Conservation (phyloP, 768 basidiomycete genomes). For the Rhizopogon vinicolor region DNA sequence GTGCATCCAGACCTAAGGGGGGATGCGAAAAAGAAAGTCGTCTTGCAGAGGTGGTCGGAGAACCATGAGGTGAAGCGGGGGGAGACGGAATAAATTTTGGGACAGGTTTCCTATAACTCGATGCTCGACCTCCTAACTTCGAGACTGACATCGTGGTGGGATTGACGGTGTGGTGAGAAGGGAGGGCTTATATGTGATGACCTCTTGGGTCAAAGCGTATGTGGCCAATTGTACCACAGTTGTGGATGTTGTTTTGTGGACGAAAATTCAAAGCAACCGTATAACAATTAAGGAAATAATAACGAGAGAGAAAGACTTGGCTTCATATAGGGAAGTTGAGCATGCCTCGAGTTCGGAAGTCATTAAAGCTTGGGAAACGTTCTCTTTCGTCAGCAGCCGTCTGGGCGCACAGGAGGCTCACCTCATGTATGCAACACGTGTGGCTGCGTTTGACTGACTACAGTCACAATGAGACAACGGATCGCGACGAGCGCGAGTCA, state of each 20-base stretch:
- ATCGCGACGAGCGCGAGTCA: slow-evolving; percentile 29
- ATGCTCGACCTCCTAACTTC: slow-evolving; percentile 30
- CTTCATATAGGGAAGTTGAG: slow-evolving; percentile 27
- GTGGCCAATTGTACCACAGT: background rate
- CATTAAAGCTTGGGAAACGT: slow-evolving; percentile 20
- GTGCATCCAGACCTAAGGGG: slow-evolving; percentile 18
- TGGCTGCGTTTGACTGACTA: slow-evolving; percentile 21
- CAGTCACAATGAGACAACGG: slow-evolving; percentile 27
- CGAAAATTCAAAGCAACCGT: slow-evolving; percentile 21
- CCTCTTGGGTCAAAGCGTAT: background rate
- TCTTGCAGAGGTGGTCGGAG: slow-evolving; percentile 28
- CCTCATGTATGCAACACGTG: slow-evolving; percentile 34
- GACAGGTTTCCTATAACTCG: slow-evolving; percentile 70
- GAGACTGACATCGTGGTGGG: slow-evolving; percentile 17
- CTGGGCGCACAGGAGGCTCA: slow-evolving; percentile 29
- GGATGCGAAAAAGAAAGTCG: slow-evolving; percentile 22
- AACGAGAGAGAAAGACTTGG: slow-evolving; percentile 21
- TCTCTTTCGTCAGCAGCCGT: slow-evolving; percentile 32
- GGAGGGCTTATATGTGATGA: background rate
- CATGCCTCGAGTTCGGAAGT: slow-evolving; percentile 28
- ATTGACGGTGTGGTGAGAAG: background rate
- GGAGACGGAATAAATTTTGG: slow-evolving; percentile 66
- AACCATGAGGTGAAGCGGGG: slow-evolving; percentile 35
- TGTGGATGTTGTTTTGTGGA: slow-evolving; percentile 19
- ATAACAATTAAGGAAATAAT: slow-evolving; percentile 15